Conservation (phyloP, 208 protist genomes). For the Acanthamoeba castellanii region DNA sequence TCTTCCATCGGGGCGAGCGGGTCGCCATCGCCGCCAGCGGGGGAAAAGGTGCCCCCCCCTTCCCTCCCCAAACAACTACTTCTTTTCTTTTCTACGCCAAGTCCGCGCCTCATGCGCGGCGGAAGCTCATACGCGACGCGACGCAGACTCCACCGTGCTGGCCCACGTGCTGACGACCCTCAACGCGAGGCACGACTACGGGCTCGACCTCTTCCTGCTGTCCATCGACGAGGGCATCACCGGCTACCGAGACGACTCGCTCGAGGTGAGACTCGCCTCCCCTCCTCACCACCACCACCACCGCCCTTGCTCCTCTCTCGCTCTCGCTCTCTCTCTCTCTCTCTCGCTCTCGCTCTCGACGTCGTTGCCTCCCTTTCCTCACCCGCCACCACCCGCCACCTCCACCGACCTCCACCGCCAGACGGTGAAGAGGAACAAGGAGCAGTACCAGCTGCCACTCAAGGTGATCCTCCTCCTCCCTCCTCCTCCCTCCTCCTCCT, state of each 20-base stretch:
- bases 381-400: background rate
- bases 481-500: slow-evolving; percentile 91
- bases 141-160: slow-evolving; percentile 95
- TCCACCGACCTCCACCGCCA: background rate
- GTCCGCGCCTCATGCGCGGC: background rate
- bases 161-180: slow-evolving; percentile 95
- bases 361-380: background rate
- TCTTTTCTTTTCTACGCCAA: background rate
- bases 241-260: slow-evolving; percentile 96
- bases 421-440: slow-evolving; percentile 95
- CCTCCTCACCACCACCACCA: background rate
- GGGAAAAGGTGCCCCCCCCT: slow-evolving; percentile 90
- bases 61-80: background rate
- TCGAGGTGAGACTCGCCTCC: slow-evolving; percentile 87
- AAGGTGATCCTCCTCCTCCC: background rate
- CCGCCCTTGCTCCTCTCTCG: too few species aligned
- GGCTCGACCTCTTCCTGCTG: slow-evolving; percentile 94
- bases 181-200: slow-evolving; percentile 95
- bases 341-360: background rate
- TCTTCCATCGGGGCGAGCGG: slow-evolving; percentile 94
- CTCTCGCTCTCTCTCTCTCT: background rate
- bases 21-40: slow-evolving; percentile 97
- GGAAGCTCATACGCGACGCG: background rate
- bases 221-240: slow-evolving; percentile 98
- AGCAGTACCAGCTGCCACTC: slow-evolving; percentile 95